Base-by-base conservation (phyloP, 352 stramenopile genomes). In the Pythium apleroticum region DNA sequence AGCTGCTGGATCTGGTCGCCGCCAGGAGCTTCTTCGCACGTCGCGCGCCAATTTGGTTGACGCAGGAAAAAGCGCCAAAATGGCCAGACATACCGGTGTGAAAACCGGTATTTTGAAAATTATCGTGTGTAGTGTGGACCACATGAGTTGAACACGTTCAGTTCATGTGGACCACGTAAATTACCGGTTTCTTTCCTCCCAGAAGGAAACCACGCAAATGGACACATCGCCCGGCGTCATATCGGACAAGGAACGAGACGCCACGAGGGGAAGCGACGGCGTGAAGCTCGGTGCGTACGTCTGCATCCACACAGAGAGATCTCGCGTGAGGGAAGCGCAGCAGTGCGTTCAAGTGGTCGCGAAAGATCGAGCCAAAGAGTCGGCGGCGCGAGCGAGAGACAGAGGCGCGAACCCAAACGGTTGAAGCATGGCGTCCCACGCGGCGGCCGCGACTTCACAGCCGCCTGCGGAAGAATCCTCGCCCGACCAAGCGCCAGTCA, bases 11-110 rank as follows among this genome's bases (percentile, higher is more conserved):
- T 49, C 27, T 35, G 49, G 30, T 53, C 49, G 43, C n/a, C 11
- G 28, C 31, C 39, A 33, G 20, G 19, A 65, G 48, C 48, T 66
- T 63, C 59, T 39, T 46, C 19, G 37, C 37, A 22, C 15, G 15
- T 46, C 37, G 37, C 28, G 59, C 49, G 52, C 48, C 62, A 72
- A 63, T 55, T 52, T 66, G 19, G 35, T 60, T 53, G 64, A 55
- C 43, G 20, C 35, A 41, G 31, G 17, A 62, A 59, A 62, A 63
- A 59, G 53, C 54, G 54, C 31, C 53, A 62, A 63, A 56, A 24
- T 24, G 30, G 39, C 37, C 11, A 27, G 17, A 24, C 33, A 57
- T 41, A 69, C 53, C 62, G 54, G 62, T 63, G 53, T 35, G 0
- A 12, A 39, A 48, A 64, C 31, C 57, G 45, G 33, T 46, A 46